Evolutionary conservation across 192 early-diverging fungal genomes (phyloP), one percentile per base, ranked within the genome.

Genomic region (Mortierella hygrophila): DNA sequence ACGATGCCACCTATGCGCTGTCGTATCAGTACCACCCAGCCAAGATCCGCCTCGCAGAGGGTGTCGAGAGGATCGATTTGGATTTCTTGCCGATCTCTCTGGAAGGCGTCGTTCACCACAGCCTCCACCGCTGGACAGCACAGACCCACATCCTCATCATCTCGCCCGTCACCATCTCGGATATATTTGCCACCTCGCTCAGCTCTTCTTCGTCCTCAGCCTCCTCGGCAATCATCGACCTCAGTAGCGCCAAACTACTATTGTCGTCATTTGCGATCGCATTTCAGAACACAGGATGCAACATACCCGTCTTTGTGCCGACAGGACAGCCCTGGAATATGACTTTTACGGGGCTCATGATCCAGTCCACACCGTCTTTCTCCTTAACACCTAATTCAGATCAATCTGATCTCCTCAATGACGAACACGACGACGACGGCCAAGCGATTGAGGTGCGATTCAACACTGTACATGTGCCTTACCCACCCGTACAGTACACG

Each of bases 41-140:
- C 26, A 81, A 73, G 47, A 72, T 72, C 41, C 72, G 74, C n/a
- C 68, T 76, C 3, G 76, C 75, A 21, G 57, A 60, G 8, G 84
- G 84, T 29, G 70, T 73, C 21, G 76, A 78, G 32, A 57, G 78
- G 29, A 81, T 86, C 52, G 84, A 86, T 69, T 70, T 74, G 15
- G 79, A 86, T 16, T 86, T 86, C 29, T 55, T 86, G 10, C 84
- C 84, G n/a, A 78, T 32, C 0, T 49, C 57, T 3, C 72, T 86
- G 7, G 84, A 81, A 13, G 84, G 84, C 20, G 47, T 75, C 6
- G 72, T 41, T 11, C 72, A 86, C 70, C 93, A 95, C 69, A 88
- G 89, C 52, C 88, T 96, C 65, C 95, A 96, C 78, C 92, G 93
- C 37, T 95, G 94, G 94, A 93, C 94, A 5, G 91, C 92, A 7